Evolutionary conservation across 2,329 filamentous ascomycete species (phyloP).

Genomic region (Sordariomycetes sp.): DNA sequence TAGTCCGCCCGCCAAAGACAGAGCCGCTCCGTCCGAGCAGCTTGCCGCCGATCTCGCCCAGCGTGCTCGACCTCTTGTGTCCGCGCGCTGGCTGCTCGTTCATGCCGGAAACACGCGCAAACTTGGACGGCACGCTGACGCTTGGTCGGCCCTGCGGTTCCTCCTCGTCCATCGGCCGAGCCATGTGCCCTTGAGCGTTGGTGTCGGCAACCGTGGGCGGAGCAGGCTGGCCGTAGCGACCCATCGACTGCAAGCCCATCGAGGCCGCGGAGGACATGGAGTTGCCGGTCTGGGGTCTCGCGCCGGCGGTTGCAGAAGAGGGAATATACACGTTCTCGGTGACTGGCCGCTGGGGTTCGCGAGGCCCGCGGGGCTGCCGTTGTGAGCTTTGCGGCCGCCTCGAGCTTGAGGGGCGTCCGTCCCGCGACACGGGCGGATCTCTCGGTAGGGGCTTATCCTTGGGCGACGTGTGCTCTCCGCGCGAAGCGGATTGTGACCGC

Average conservation of each 20-base stretch:
- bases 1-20: constrained; percentile 58
- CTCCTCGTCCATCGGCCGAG: constrained; percentile 68
- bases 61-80: constrained; percentile 66
- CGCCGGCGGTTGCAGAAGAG: constrained; percentile 9
- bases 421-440: constrained; percentile 41
- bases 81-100: constrained; percentile 36
- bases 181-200: constrained; percentile 81
- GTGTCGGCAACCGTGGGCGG: constrained; percentile 81
- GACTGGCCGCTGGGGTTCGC: constrained; percentile 22
- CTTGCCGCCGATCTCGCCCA: constrained; percentile 74
- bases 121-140: constrained; percentile 49
- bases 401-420: constrained; percentile 25
- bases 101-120: constrained; percentile 49
- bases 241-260: constrained; percentile 57
- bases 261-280: constrained; percentile 64
- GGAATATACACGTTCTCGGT: constrained; percentile 29
- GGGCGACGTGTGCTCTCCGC: constrained; percentile 23
- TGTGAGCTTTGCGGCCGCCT: constrained; percentile 37
- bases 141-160: constrained; percentile 54
- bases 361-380: constrained; percentile 13
- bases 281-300: constrained; percentile 71
- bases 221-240: constrained; percentile 71
- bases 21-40: constrained; percentile 78
- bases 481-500: constrained; percentile 20
- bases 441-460: constrained; percentile 51